phyloP scores from a whole-genome alignment of 2,329 filamentous ascomycete species.

The Penicillium sp. region DNA sequence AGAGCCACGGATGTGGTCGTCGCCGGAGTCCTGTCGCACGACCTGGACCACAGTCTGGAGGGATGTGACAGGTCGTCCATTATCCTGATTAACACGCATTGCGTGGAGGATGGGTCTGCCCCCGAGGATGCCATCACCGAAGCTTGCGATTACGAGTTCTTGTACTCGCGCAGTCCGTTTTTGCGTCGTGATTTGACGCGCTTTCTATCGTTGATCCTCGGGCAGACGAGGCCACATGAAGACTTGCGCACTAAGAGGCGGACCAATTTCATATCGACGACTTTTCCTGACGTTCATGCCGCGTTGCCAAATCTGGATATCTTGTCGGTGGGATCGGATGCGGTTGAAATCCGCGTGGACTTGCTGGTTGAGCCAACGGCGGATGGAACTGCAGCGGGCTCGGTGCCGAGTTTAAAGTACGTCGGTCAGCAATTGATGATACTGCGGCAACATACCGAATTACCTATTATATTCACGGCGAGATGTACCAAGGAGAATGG shows the following conservation, averaged over 20 bases:
- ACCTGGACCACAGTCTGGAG: slow-evolving; percentile 62
- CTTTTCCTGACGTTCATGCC: slow-evolving; percentile 81
- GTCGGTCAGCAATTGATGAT: slow-evolving; percentile 86
- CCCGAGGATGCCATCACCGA: slow-evolving; percentile 68
- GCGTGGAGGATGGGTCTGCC: slow-evolving; percentile 70
- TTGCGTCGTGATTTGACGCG: slow-evolving; percentile 75
- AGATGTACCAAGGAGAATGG: slow-evolving; percentile 82
- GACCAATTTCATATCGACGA: slow-evolving; percentile 85
- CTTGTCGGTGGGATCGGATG: slow-evolving; percentile 81
- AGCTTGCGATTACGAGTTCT: slow-evolving; percentile 80
- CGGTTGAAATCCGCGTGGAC: slow-evolving; percentile 83
- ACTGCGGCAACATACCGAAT: slow-evolving; percentile 77
- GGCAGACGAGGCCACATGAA: slow-evolving; percentile 77
- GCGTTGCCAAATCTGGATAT: slow-evolving; percentile 85
- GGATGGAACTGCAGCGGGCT: slow-evolving; percentile 61
- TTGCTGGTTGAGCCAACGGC: slow-evolving; percentile 71
- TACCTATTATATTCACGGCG: slow-evolving; percentile 89
- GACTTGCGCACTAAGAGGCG: slow-evolving; percentile 70
- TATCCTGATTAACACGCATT: slow-evolving; percentile 75
- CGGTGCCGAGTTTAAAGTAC: slow-evolving; percentile 77
- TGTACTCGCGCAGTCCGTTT: slow-evolving; percentile 74
- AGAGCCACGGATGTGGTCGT: slow-evolving; percentile 65
- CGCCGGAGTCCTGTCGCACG: slow-evolving; percentile 64
- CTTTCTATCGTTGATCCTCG: slow-evolving; percentile 77
- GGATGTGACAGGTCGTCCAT: slow-evolving; percentile 62